phyloP scores from a whole-genome alignment of 2,329 filamentous ascomycete genomes.

The Fusarium setosum region DNA sequence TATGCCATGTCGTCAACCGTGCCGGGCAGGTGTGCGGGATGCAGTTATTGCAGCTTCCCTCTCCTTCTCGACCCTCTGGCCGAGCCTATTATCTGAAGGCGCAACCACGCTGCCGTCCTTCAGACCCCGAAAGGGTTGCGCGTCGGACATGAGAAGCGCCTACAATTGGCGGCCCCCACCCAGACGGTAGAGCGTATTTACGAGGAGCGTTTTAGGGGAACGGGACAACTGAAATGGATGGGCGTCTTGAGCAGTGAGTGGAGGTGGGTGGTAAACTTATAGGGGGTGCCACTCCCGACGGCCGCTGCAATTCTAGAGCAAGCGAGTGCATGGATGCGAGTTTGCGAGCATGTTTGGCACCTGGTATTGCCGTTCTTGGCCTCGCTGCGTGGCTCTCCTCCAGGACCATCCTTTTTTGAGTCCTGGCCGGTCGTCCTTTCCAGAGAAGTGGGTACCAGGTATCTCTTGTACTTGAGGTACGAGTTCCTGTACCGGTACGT shows the following conservation, averaged over 20 bases:
- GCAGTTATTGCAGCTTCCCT: neutral
- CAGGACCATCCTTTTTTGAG: slow-evolving; percentile 27
- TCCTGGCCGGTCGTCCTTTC: slow-evolving; percentile 2
- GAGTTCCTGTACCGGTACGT: slow-evolving; percentile 24
- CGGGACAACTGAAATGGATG: slow-evolving; percentile 7
- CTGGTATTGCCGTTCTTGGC: slow-evolving; percentile 4
- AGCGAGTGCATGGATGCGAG: neutral
- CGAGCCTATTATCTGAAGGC: slow-evolving; percentile 18
- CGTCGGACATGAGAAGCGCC: slow-evolving; percentile 19
- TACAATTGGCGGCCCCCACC: slow-evolving; percentile 12
- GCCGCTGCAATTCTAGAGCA: slow-evolving; percentile 2
- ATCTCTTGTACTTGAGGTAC: neutral
- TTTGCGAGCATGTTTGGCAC: neutral
- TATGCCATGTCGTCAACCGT: slow-evolving; percentile 6
- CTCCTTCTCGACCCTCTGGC: slow-evolving; percentile 8
- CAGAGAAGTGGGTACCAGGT: slow-evolving; percentile 14
- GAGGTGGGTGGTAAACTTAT: too few relatives aligned
- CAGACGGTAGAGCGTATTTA: neutral
- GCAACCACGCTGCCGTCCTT: slow-evolving; percentile 26
- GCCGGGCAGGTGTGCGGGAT: slow-evolving; percentile 4
- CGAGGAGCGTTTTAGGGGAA: neutral
- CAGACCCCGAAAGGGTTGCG: slow-evolving; percentile 28
- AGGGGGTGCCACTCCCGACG: slow-evolving; percentile 20
- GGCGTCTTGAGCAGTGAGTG: slow-evolving; percentile 8
- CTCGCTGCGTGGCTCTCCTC: neutral